phyloP scores from a whole-genome alignment of 345 rosid species.

The Atalantia buxifolia region DNA sequence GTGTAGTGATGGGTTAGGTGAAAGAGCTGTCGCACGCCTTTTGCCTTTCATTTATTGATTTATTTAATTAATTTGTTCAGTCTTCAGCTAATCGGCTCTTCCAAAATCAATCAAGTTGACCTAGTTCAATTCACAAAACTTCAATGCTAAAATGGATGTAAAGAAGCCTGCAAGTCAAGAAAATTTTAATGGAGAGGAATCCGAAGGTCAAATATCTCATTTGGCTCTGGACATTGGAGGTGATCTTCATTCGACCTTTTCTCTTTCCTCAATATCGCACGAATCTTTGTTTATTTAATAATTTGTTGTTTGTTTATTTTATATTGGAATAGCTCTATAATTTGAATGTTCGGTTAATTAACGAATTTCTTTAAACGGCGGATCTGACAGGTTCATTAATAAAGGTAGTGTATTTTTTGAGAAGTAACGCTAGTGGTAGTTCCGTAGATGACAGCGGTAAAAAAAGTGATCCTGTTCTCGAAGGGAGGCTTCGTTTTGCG shows the following conservation, averaged over 20 bases:
- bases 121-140: neutral
- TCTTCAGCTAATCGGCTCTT: neutral
- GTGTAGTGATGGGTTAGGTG: constrained; percentile 2
- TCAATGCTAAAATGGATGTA: constrained; percentile 9
- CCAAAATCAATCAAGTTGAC: neutral
- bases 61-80: neutral
- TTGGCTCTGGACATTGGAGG: constrained; percentile 94
- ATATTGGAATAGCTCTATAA: neutral
- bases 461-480: constrained; percentile 19
- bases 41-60: neutral
- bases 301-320: neutral
- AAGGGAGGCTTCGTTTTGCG: constrained; percentile 76
- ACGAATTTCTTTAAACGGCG: neutral
- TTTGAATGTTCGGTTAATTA: neutral
- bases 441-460: constrained; percentile 20
- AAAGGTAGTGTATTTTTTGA: constrained; percentile 76
- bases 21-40: neutral
- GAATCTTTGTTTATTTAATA: neutral
- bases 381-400: constrained; percentile 67
- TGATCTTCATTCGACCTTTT: constrained; percentile 10
- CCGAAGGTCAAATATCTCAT: constrained; percentile 50
- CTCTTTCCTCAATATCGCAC: neutral
- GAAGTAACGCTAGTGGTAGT: constrained; percentile 29
- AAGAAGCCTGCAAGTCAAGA: neutral
- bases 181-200: constrained; percentile 7